Base-by-base conservation (phyloP, 257 asterid species). In the Catharanthus roseus region DNA sequence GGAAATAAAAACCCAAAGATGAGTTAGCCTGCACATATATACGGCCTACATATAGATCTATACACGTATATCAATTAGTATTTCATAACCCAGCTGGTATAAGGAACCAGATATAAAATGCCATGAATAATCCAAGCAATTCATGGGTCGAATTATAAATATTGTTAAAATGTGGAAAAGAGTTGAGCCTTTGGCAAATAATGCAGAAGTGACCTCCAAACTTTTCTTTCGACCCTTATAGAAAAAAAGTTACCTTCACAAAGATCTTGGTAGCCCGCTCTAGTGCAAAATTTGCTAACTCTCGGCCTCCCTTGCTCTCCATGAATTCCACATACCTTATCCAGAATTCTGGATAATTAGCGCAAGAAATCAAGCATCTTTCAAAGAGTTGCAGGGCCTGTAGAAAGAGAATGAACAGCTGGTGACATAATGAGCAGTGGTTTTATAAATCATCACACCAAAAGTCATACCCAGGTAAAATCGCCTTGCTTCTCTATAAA, bases 311-410 rank as follows among this genome's bases (percentile, higher is more conserved):
- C 75, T 78, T 84, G 71, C 90, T 74, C 79, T 93, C 95, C 82
- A 93, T 79, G 77, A 85, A 90, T 58, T 89, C 91, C 81, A 87
- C 95, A 75, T 90, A 93, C 39, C 97, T 96, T 83, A 89, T 82
- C 97, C 98, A 90, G 80, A 87, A 90, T 73, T 93, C 98, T 55
- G 96, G 92, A 75, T 87, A 90, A 78, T 78, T 80, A 42, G 98
- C 95, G 76, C 98, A 93, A 36, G 98, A 84, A 72, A 93, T 86
- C 86, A 93, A 86, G 86, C 98, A 93, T 82, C 98, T 87, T 77
- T 93, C 98, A 41, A 87, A 93, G 74, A 93, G 83, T 74, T 86
- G 86, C 75, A 87, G 81, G 29, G 88, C 88, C 98, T 93, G 91
- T 69, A 55, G 71, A 72, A 42, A 68, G 49, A 70, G 18, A 61